A percentile compares a stretch with the other conserved stretches of the same genome.
Evolutionary conservation across 345 rosid genomes (phyloP).

Genomic region (thale cress (Arabidopsis thaliana)): DNA sequence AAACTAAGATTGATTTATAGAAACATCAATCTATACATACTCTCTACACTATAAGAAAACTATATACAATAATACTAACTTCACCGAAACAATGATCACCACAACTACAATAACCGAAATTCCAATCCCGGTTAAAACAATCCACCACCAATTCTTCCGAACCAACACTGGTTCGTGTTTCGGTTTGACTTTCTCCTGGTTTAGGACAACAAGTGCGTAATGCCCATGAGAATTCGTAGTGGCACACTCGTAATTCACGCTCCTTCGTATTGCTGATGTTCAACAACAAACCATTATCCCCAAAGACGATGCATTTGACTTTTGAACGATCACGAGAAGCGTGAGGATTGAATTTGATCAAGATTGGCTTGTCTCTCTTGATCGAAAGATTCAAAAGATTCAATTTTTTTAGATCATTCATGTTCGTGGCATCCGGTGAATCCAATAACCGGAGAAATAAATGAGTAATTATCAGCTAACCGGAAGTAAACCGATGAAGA

Average conservation of each 20-base stretch:
- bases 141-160: constrained; percentile 53
- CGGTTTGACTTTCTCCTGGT: background rate
- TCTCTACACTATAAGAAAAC: no score
- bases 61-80: no score
- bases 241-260: constrained; percentile 45
- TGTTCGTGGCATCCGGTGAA: constrained; percentile 59
- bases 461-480: constrained; percentile 53
- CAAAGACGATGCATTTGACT: constrained; percentile 55
- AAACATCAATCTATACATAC: no score
- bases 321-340: constrained; percentile 7
- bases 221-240: constrained; percentile 55
- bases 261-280: constrained; percentile 46
- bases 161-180: constrained; percentile 13
- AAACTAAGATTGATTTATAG: no score
- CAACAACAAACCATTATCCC: constrained; percentile 42
- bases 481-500: constrained; percentile 60
- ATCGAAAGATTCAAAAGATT: constrained; percentile 38
- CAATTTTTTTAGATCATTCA: constrained; percentile 13
- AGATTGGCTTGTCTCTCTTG: constrained; percentile 47
- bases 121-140: constrained; percentile 48
- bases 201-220: constrained; percentile 51
- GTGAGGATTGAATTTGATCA: constrained; percentile 50
- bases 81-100: constrained; percentile 37
- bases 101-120: constrained; percentile 38
- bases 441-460: constrained; percentile 75